These are phyloP conservation scores for Citrus maxima DNA, from an alignment of 345 rosid species.

Conservation along the genomic window DNA sequence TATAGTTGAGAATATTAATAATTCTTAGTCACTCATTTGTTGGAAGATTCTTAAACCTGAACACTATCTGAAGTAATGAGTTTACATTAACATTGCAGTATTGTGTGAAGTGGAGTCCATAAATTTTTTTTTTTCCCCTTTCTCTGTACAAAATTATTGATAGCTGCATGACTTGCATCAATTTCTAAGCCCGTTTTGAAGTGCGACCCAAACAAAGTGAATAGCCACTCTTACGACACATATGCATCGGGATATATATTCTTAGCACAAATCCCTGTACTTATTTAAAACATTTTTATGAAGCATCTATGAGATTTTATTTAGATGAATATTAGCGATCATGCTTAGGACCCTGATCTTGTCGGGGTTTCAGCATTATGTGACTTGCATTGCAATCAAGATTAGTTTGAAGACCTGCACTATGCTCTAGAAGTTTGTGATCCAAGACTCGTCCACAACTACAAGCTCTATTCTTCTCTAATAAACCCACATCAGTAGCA, in stretches of 20 bases:
- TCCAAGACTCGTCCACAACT: background rate
- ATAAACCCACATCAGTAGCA: background rate
- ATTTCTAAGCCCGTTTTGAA: too few species aligned
- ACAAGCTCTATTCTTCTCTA: background rate
- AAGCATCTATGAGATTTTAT: background rate
- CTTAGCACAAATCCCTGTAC: background rate
- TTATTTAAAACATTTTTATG: background rate
- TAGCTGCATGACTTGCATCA: too few species aligned
- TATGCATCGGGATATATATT: too few species aligned
- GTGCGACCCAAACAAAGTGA: too few species aligned
- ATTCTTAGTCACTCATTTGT: too few species aligned
- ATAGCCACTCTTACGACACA: too few species aligned
- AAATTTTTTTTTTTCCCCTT: too few species aligned
- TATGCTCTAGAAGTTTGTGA: background rate
- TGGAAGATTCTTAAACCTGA: too few species aligned
- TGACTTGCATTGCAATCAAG: slow-evolving; percentile 10
- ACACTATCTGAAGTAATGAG: background rate
- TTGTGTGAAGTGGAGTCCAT: too few species aligned
- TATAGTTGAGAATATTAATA: background rate
- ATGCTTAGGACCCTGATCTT: background rate
- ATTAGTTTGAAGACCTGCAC: background rate
- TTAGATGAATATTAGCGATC: background rate
- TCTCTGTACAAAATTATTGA: too few species aligned
- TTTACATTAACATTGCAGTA: too few species aligned
- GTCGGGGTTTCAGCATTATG: background rate